Conservation (phyloP, 495 filamentous ascomycete species). For the Achaetomiella virescens region DNA sequence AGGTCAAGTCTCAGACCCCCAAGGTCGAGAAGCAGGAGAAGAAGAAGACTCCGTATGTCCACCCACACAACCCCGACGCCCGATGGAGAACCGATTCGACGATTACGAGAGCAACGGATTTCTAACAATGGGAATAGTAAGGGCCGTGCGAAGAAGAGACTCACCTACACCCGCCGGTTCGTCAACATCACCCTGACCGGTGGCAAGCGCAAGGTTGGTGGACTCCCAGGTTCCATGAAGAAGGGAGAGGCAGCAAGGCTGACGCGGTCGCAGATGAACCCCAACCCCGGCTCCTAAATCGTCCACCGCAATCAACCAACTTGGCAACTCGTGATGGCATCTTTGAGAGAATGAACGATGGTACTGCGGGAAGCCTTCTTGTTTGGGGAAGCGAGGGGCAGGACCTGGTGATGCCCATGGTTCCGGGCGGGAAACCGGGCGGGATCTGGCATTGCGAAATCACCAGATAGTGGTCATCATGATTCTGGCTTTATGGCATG, state of each 20-base stretch:
- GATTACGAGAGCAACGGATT: background rate
- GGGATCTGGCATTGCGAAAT: background rate
- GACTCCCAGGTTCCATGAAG: background rate
- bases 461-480: conserved; percentile 7
- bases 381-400: conserved; percentile 1
- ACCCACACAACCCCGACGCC: background rate
- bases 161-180: conserved; percentile 95
- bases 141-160: conserved; percentile 97
- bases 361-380: conserved; percentile 3
- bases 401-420: conserved; percentile 9
- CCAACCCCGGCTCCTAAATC: conserved; percentile 45
- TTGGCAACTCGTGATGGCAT: conserved; percentile 8
- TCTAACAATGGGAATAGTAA: conserved; percentile 45
- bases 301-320: conserved; percentile 13
- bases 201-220: conserved; percentile 92
- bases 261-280: conserved; percentile 39
- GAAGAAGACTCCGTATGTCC: conserved; percentile 65
- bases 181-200: conserved; percentile 99
- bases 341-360: conserved; percentile 1
- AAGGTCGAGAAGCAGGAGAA: conserved; percentile 89
- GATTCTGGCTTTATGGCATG: conserved; percentile 15
- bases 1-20: conserved; percentile 47
- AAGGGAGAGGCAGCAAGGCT: background rate
- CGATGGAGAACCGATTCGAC: background rate
- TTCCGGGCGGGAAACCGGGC: background rate